phyloP scores from a whole-genome alignment of 305 asterid species.

The Fraxinus albicans region DNA sequence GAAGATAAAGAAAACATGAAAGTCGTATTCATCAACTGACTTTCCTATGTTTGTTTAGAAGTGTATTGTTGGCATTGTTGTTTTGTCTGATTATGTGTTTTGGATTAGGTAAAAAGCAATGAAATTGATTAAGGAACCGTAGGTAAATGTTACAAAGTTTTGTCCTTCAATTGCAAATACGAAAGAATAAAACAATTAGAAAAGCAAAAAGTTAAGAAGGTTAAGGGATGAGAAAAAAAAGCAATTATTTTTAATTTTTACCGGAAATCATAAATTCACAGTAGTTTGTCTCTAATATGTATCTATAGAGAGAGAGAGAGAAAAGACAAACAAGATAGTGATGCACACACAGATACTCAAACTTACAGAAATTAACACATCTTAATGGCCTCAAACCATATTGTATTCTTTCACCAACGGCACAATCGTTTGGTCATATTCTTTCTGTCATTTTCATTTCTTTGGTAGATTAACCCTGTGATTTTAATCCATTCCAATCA shows the following conservation, averaged over 20 bases:
- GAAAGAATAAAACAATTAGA: neutral
- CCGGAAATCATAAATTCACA: neutral
- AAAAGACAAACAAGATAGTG: neutral
- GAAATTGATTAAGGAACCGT: neutral
- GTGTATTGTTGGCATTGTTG: neutral
- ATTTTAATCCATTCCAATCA: neutral
- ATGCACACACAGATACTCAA: neutral
- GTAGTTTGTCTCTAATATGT: neutral
- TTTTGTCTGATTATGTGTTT: neutral
- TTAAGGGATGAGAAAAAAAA: neutral
- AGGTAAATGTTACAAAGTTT: neutral
- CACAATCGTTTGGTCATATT: neutral
- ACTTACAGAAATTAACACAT: neutral
- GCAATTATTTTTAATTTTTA: neutral
- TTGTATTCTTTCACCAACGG: too few species aligned
- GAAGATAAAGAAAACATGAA: too few species aligned
- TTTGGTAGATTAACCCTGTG: neutral
- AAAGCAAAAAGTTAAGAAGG: neutral
- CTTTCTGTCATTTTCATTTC: neutral
- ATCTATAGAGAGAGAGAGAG: neutral
- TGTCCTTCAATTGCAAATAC: neutral
- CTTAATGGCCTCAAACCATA: too few species aligned
- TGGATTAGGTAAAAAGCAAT: constrained; percentile 2
- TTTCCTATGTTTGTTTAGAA: neutral
- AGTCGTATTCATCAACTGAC: too few species aligned